A percentile compares a stretch with the other conserved stretches of the same genome.
Evolutionary conservation across 208 protist genomes (phyloP).

Genomic region (Wallacemonas sp.): DNA sequence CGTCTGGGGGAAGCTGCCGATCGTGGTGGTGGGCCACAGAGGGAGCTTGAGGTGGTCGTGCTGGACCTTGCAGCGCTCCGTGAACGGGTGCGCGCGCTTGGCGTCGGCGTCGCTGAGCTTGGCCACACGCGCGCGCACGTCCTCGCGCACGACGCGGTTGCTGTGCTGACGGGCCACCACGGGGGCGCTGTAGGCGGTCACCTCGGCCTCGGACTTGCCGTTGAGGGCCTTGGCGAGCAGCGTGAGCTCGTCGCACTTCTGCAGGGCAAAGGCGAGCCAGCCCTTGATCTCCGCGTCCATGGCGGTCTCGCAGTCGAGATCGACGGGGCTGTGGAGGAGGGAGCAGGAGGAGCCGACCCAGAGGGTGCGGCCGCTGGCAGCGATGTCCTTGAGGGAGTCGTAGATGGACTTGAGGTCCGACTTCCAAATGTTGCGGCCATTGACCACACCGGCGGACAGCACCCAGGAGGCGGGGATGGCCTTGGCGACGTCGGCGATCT

Average conservation of each 20-base stretch:
- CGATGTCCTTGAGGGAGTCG: slow-evolving; percentile 29
- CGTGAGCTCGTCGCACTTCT: slow-evolving; percentile 81
- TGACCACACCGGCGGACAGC: slow-evolving; percentile 79
- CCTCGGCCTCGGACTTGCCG: slow-evolving; percentile 23
- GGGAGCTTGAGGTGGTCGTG: slow-evolving; percentile 57
- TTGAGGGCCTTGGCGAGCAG: slow-evolving; percentile 48
- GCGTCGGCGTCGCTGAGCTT: slow-evolving; percentile 25
- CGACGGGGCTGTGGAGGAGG: slow-evolving; percentile 78
- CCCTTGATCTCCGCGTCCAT: slow-evolving; percentile 56
- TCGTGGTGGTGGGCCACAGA: slow-evolving; percentile 88
- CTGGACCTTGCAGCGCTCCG: slow-evolving; percentile 43
- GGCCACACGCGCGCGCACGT: slow-evolving; percentile 36
- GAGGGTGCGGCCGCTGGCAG: slow-evolving; percentile 36
- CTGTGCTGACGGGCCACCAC: slow-evolving; percentile 29
- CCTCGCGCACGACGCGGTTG: slow-evolving; percentile 37
- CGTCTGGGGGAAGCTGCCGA: slow-evolving; percentile 92
- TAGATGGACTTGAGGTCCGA: slow-evolving; percentile 39
- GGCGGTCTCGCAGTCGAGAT: slow-evolving; percentile 54
- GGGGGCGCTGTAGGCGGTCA: slow-evolving; percentile 42
- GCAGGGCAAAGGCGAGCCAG: slow-evolving; percentile 78
- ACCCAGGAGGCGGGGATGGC: slow-evolving; percentile 49
- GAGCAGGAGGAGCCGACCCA: slow-evolving; percentile 81
- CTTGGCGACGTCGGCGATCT: slow-evolving; percentile 37
- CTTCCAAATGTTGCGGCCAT: slow-evolving; percentile 89
- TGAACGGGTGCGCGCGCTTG: slow-evolving; percentile 28